These are phyloP conservation scores for Saccharomycopsis sp. DNA, from an alignment of 805 yeast species.

Conservation along the genomic window DNA sequence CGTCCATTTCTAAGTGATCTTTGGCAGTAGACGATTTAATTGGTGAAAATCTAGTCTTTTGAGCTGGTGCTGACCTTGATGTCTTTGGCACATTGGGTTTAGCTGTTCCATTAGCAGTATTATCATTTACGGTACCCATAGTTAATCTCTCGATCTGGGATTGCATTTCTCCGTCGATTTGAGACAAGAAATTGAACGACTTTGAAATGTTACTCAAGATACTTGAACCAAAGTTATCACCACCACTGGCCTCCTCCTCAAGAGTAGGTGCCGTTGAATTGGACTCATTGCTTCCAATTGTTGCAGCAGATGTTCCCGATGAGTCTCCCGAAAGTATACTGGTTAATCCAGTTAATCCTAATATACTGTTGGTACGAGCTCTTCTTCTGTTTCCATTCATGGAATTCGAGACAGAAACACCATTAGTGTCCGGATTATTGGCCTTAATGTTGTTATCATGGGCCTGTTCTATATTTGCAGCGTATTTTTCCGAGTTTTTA, in stretches of 20 bases:
- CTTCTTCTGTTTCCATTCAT: neutral
- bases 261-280: neutral
- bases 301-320: neutral
- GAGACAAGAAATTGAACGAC: neutral
- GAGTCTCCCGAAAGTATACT: conserved; percentile 1
- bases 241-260: neutral
- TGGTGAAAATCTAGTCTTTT: neutral
- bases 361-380: neutral
- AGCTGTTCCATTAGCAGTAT: neutral
- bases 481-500: neutral
- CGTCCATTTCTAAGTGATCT: neutral
- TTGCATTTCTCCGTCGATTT: neutral
- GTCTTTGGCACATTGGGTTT: neutral
- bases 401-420: neutral
- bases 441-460: neutral
- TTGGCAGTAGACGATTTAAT: neutral
- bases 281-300: neutral
- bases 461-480: neutral
- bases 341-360: conserved; percentile 1
- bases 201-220: neutral
- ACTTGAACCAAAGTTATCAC: neutral
- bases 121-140: neutral
- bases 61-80: conserved; percentile 1
- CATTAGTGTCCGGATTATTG: neutral
- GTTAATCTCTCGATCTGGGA: neutral